Evolutionary conservation across 176 grass and related monocot species (phyloP).

Genomic region (Rhipidocladum racemiflorum): DNA sequence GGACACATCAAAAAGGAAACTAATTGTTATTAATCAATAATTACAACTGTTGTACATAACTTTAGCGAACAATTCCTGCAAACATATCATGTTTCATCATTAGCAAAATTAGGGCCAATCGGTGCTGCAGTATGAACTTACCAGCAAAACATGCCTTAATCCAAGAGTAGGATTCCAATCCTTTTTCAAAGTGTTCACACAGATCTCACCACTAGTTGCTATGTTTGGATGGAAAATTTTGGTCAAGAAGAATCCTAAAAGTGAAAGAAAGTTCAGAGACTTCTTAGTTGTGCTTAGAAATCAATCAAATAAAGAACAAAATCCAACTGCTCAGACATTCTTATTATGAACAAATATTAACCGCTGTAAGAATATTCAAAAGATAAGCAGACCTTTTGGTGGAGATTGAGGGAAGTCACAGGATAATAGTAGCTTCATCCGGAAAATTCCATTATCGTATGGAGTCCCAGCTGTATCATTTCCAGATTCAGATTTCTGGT

Average conservation of each 20-base stretch:
- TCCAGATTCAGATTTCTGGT: background rate
- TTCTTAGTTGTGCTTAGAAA: background rate
- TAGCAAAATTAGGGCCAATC: background rate
- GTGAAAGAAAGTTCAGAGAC: background rate
- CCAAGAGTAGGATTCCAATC: constrained; percentile 93
- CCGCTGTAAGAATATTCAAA: background rate
- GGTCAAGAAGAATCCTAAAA: constrained; percentile 77
- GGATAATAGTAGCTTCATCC: constrained; percentile 84
- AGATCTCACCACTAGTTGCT: constrained; percentile 82
- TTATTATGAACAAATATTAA: background rate
- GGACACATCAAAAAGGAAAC: background rate
- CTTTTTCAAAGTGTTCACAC: constrained; percentile 93
- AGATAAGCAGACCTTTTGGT: constrained; percentile 61
- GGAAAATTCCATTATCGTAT: constrained; percentile 87
- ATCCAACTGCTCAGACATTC: background rate
- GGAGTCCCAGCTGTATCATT: constrained; percentile 69
- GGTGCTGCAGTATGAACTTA: constrained; percentile 29
- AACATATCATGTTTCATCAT: background rate
- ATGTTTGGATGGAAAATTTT: constrained; percentile 98
- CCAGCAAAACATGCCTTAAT: constrained; percentile 85
- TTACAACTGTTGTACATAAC: background rate
- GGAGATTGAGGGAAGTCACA: constrained; percentile 80
- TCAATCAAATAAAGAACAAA: background rate
- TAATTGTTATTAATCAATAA: background rate
- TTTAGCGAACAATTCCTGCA: background rate